A percentile compares a stretch with the other conserved stretches of the same genome.
Conservation (phyloP, 805 yeast genomes). For the Danielia oregonensis region DNA sequence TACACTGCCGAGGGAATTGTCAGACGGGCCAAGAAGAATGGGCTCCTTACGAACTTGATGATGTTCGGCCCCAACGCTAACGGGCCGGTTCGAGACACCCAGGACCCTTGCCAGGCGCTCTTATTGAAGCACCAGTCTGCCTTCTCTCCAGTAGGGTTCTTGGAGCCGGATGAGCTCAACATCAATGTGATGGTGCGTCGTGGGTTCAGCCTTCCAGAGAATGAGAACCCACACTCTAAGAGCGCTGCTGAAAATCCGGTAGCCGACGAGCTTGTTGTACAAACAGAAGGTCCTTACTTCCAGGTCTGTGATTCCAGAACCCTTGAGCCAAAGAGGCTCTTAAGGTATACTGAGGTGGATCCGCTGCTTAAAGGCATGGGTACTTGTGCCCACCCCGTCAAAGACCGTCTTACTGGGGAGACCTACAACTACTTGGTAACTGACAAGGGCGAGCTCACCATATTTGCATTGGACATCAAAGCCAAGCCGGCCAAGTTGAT, state of each 20-base stretch:
- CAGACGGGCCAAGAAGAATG: not conserved
- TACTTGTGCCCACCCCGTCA: not conserved
- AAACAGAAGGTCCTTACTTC: slow-evolving; percentile 1
- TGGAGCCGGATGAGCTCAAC: slow-evolving; percentile 1
- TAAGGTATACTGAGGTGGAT: slow-evolving; percentile 1
- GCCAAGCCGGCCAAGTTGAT: not conserved
- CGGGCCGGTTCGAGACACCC: not conserved
- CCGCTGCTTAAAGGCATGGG: not conserved
- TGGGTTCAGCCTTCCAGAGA: not conserved
- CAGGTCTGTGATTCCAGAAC: not conserved
- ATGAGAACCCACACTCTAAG: not conserved
- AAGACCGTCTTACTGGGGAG: not conserved
- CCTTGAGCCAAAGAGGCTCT: not conserved
- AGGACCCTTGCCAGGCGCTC: slow-evolving; percentile 1
- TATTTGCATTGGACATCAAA: not conserved
- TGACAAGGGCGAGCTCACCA: slow-evolving; percentile 1
- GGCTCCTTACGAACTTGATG: slow-evolving; percentile 1
- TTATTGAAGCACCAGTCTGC: not conserved
- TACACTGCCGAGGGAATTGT: not conserved
- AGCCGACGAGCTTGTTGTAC: slow-evolving; percentile 1
- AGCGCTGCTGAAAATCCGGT: not conserved
- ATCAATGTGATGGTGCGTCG: slow-evolving; percentile 1
- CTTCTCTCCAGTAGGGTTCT: not conserved
- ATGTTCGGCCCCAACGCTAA: slow-evolving; percentile 1
- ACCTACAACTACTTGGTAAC: not conserved